Evolutionary conservation across 768 basidiomycete genomes (phyloP).

Genomic region (Phaffia tasmanica): DNA sequence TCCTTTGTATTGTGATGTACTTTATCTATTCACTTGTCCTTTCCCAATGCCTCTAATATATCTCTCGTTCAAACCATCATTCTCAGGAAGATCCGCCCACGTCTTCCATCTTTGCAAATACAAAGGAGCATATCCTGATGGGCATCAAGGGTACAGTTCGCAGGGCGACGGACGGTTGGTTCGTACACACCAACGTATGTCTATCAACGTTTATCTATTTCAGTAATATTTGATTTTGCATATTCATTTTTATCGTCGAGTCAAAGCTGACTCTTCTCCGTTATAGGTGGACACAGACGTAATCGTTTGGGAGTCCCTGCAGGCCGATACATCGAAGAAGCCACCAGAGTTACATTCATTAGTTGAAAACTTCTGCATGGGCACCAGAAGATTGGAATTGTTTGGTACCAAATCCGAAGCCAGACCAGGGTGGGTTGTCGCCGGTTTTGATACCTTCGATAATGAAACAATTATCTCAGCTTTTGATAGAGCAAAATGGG

Average conservation of each 20-base stretch:
- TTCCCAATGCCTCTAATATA: not conserved
- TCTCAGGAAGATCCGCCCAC: conserved; percentile 6
- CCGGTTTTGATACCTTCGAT: conserved; percentile 30
- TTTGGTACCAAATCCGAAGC: conserved; percentile 60
- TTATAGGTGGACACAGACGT: conserved; percentile 71
- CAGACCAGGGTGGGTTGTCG: conserved; percentile 87
- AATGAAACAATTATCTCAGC: not conserved
- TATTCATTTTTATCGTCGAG: conserved; percentile 42
- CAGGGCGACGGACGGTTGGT: conserved; percentile 85
- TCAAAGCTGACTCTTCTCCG: conserved; percentile 20
- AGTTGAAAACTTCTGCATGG: conserved; percentile 95
- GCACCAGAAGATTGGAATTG: conserved; percentile 77
- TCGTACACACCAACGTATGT: conserved; percentile 97
- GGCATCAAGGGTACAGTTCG: conserved; percentile 95
- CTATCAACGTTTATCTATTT: no score
- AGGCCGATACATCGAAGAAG: conserved; percentile 62
- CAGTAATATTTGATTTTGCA: no score
- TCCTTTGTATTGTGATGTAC: not conserved
- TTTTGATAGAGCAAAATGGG: conserved; percentile 2
- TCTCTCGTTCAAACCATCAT: not conserved
- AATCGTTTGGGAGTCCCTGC: conserved; percentile 70
- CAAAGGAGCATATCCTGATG: conserved; percentile 93
- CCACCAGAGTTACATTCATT: conserved; percentile 93
- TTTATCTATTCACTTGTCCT: not conserved
- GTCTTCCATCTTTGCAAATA: conserved; percentile 39